Percentiles rank a stretch among this genome's conserved stretches.
phyloP scores from a whole-genome alignment of 768 basidiomycete species.

The Lanmaoa rubissima region DNA sequence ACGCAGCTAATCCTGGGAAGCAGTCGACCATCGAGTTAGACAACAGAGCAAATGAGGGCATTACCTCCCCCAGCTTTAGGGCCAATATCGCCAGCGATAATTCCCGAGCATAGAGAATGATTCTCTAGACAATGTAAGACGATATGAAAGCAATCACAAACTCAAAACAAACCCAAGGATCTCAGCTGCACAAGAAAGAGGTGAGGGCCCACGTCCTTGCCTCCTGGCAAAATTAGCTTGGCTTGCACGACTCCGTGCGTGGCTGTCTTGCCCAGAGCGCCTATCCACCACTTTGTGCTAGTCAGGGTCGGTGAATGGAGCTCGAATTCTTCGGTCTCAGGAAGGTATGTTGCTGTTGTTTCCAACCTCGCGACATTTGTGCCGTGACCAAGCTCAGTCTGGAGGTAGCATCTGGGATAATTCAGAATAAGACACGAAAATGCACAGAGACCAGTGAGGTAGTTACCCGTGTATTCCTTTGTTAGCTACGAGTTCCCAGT shows the following conservation, averaged over 20 bases:
- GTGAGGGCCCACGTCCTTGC: slow-evolving; percentile 66
- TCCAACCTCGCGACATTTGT: slow-evolving; percentile 67
- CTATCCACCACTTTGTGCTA: slow-evolving; percentile 83
- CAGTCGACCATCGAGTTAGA: neutral
- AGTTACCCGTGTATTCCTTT: slow-evolving; percentile 56
- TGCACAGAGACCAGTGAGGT: neutral
- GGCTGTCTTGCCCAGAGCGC: slow-evolving; percentile 65
- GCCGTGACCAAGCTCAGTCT: slow-evolving; percentile 80
- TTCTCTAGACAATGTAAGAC: slow-evolving; percentile 42
- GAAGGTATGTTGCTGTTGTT: slow-evolving; percentile 76
- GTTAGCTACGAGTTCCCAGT: slow-evolving; percentile 46
- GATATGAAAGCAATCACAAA: neutral
- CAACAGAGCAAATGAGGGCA: neutral
- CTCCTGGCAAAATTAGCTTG: slow-evolving; percentile 61
- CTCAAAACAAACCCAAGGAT: slow-evolving; percentile 45
- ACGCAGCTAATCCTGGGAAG: slow-evolving; percentile 46
- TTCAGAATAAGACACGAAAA: neutral
- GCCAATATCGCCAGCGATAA: slow-evolving; percentile 67
- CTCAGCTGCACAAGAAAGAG: slow-evolving; percentile 73
- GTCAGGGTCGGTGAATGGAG: slow-evolving; percentile 74
- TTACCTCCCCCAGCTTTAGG: slow-evolving; percentile 36
- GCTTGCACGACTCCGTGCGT: slow-evolving; percentile 79
- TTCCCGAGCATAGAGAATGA: slow-evolving; percentile 58
- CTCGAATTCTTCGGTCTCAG: slow-evolving; percentile 64
- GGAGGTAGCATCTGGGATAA: slow-evolving; percentile 56